Base-by-base conservation (phyloP, 441 rosid species). In the Pelargonium myrrhifolium region DNA sequence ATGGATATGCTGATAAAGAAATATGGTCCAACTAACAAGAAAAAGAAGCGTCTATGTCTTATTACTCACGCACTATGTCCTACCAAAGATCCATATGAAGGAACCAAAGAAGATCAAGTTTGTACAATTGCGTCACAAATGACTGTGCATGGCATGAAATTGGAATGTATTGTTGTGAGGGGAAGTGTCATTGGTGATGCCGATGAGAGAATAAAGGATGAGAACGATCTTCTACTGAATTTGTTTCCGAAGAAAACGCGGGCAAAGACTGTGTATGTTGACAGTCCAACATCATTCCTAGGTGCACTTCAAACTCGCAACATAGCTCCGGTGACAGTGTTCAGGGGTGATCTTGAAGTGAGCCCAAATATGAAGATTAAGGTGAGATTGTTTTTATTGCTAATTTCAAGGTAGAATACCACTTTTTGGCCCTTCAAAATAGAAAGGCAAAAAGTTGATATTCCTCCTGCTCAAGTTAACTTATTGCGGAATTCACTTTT, bases 1-100 rank as follows among this genome's bases (percentile, higher is more conserved):
- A 85, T 93, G 90, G 97, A 93, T 79, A 85, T 91, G 89, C 77
- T 93, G 78, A 91, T 93, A 65, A 93, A 91, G 76, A 85, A 70
- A 70, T 91, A 88, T 75, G 81, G 83, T 65, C 62, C 55, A 56
- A 66, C 82, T 17, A 74, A 78, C 81, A 88, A 84, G 79, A 96
- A 96, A 68, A 93, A 87, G 76, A 91, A 93, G 76, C 90, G 89
- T 39, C 62, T 91, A 17, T 91, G 95, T 78, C 92, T 93, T 61
- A 79, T 91, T 59, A 91, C 93, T 0, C 85, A 89, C 74, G 96
- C 89, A 42, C 77, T 74, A 4, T 81, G 83, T 77, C 87, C 90
- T 74, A 81, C 86, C 45, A 93, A 93, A 81, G 92, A 86, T 74
- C 85, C 97, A 2, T 80, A 71, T 67, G 89, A 85, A 80, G 99